Conservation (phyloP, 2,329 filamentous ascomycete species). For the Sporothrix curviconia region DNA sequence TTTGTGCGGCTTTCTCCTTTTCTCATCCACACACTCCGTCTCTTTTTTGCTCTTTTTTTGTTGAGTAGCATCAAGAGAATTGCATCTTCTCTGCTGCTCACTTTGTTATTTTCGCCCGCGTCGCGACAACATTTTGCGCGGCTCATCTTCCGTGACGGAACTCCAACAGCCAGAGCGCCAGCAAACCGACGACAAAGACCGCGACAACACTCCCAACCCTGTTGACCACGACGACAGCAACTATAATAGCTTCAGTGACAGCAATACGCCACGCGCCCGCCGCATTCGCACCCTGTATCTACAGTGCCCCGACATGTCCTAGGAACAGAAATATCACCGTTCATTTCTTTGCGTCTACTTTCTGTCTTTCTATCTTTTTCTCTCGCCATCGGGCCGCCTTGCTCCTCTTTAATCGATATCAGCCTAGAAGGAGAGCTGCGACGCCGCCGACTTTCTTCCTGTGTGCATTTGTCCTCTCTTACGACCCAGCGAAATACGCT, state of each 20-base stretch:
- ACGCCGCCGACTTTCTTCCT: background rate
- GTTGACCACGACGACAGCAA: background rate
- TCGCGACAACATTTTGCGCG: conserved; percentile 4
- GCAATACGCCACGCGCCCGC: background rate
- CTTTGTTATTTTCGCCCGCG: background rate
- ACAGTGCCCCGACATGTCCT: conserved; percentile 15
- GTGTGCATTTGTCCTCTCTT: background rate
- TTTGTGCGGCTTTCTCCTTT: background rate
- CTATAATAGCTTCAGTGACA: background rate
- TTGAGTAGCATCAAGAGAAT: background rate
- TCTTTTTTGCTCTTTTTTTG: background rate
- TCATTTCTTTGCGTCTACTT: background rate
- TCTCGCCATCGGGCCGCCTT: conserved; percentile 6
- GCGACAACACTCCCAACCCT: background rate
- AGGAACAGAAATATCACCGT: conserved; percentile 16
- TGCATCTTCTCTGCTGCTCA: background rate
- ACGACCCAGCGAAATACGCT: background rate
- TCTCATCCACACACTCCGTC: background rate
- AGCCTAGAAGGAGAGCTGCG: background rate
- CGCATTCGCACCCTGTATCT: conserved; percentile 9
- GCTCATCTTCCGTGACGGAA: background rate
- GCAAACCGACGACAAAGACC: background rate
- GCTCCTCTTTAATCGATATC: conserved; percentile 5
- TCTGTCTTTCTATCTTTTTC: background rate
- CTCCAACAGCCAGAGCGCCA: background rate